Evolutionary conservation across 1,284 basidiomycete species (phyloP).

Genomic region (Pseudozyma pruni): DNA sequence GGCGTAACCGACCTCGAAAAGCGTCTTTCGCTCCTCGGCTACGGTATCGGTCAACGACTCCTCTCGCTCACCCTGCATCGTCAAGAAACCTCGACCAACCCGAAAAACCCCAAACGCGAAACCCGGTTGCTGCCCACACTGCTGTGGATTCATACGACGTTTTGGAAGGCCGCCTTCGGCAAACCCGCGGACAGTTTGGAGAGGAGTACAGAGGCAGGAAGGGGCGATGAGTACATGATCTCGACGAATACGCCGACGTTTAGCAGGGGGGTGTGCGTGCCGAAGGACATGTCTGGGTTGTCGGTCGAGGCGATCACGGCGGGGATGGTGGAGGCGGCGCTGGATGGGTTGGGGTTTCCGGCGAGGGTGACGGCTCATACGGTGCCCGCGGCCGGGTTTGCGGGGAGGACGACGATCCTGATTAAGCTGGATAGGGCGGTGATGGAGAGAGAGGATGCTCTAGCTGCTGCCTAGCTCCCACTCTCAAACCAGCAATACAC

Average conservation of each 20-base stretch:
- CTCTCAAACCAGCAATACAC: neutral
- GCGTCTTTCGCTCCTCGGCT: slow-evolving; percentile 54
- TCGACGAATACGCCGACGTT: slow-evolving; percentile 94
- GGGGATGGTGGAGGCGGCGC: slow-evolving; percentile 94
- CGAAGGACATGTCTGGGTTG: slow-evolving; percentile 90
- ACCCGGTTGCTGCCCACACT: slow-evolving; percentile 60
- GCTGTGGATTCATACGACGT: slow-evolving; percentile 71
- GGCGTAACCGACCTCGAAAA: slow-evolving; percentile 91
- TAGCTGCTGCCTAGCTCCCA: slow-evolving; percentile 19
- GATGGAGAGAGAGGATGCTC: slow-evolving; percentile 63
- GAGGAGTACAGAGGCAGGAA: slow-evolving; percentile 82
- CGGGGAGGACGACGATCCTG: slow-evolving; percentile 71
- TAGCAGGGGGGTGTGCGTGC: slow-evolving; percentile 90
- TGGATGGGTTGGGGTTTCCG: slow-evolving; percentile 94
- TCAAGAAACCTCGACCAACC: slow-evolving; percentile 46
- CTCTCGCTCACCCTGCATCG: slow-evolving; percentile 52
- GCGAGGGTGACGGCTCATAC: slow-evolving; percentile 96
- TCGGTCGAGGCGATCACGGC: slow-evolving; percentile 96
- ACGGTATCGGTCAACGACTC: slow-evolving; percentile 54
- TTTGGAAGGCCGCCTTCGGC: slow-evolving; percentile 94
- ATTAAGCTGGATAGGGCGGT: slow-evolving; percentile 63
- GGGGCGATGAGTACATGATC: slow-evolving; percentile 98
- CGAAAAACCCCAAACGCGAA: slow-evolving; percentile 62
- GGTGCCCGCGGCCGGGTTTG: slow-evolving; percentile 82
- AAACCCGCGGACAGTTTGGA: slow-evolving; percentile 93